phyloP scores from a whole-genome alignment of 2,329 filamentous ascomycete genomes.

The Xylaria sp. region DNA sequence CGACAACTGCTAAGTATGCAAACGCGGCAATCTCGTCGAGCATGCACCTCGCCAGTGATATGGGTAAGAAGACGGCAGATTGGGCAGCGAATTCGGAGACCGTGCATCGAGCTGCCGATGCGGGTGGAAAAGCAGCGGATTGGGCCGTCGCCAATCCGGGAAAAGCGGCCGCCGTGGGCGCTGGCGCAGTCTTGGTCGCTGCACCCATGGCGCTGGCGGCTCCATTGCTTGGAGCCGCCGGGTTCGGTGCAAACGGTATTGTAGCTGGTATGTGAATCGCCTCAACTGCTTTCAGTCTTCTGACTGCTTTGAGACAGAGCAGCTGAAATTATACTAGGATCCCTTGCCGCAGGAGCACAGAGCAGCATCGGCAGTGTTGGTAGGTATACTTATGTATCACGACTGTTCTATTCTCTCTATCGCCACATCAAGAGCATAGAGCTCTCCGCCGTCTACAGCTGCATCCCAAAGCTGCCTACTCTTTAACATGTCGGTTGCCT shows the following conservation, averaged over 20 bases:
- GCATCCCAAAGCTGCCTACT: not conserved
- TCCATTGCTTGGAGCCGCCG: slow-evolving; percentile 34
- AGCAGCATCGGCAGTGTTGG: slow-evolving; percentile 41
- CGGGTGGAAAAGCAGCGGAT: slow-evolving; percentile 9
- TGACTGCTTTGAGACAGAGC: not conserved
- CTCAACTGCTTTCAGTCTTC: not conserved
- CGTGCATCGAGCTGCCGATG: not conserved
- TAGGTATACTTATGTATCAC: not conserved
- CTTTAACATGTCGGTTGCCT: not conserved
- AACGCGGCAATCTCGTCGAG: not conserved
- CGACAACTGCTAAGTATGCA: not conserved
- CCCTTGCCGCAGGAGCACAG: slow-evolving; percentile 40
- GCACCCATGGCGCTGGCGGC: slow-evolving; percentile 32
- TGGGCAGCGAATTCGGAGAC: not conserved
- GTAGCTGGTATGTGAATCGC: slow-evolving; percentile 34
- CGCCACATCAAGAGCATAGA: too few species aligned
- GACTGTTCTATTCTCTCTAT: not conserved
- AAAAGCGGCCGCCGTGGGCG: slow-evolving; percentile 26
- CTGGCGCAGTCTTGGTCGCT: slow-evolving; percentile 16
- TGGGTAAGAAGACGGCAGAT: too few species aligned
- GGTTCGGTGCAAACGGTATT: slow-evolving; percentile 40
- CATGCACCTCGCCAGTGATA: too few species aligned
- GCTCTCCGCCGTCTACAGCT: too few species aligned
- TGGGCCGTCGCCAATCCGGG: slow-evolving; percentile 39
- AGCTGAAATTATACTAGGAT: slow-evolving; percentile 31